Evolutionary conservation across 352 stramenopile genomes (phyloP), one percentile per base, ranked within the genome.

Genomic region (Phytophthora pluvialis): DNA sequence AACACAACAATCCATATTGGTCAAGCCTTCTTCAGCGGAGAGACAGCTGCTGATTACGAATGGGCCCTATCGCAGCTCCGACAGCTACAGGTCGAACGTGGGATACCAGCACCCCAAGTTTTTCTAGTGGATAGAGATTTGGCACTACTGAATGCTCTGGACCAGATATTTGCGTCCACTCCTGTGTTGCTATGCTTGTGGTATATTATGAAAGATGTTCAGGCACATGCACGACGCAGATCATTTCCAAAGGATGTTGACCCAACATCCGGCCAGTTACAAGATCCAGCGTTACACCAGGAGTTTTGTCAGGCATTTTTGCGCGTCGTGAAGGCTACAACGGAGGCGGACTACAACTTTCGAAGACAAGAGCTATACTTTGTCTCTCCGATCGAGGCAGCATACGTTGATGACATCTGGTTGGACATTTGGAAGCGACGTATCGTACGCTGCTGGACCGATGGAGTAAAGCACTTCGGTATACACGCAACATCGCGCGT

Each of bases 1-100:
- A 72, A 72, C 18, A 62, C 56, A 1, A 70, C 55, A 0, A 57
- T 75, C 26, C 50, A 70, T 16, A 42, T 75, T n/a, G 66, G 43
- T 4, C 60, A 70, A 53, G 35, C 21, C 4, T 70, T 64, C 28
- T n/a, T 74, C 10, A n/a, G 50, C 21, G 21, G 33, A 15, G 49
- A 21, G 31, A 21, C n/a, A 31, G 0, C 5, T 4, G 5, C 16
- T 7, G 58, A 75, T 18, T 69, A 53, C 31, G 13, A 3, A 2
- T 63, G 60, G 51, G n/a, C 42, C 1, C 8, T 16, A 48, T 13
- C 2, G 7, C 42, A 48, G 36, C 28, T 50, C 12, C 9, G 7
- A 6, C 6, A 16, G 8, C 25, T 50, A 33, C 44, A 50, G 3
- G 15, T 6, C 29, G 3, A 51, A 29, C 13, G 31, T 1, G 16